phyloP scores from a whole-genome alignment of 2,329 filamentous ascomycete genomes.

The Verticillium nonalfalfae region DNA sequence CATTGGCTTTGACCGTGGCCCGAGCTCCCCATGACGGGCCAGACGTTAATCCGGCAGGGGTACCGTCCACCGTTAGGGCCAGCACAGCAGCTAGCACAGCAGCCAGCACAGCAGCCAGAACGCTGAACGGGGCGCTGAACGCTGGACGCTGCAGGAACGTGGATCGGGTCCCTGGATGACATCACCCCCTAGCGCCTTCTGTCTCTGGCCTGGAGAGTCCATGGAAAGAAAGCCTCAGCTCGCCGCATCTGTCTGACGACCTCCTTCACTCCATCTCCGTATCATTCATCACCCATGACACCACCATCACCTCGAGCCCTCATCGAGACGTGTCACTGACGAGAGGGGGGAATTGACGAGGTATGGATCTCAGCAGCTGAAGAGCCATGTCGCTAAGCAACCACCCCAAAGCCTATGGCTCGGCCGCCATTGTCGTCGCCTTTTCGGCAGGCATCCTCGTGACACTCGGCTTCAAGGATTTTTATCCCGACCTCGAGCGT shows the following conservation, averaged over 20 bases:
- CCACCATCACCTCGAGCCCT: background rate
- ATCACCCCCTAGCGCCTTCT: background rate
- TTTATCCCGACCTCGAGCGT: conserved; percentile 68
- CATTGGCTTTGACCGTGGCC: conserved; percentile 10
- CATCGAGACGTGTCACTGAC: background rate
- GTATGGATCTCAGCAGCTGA: background rate
- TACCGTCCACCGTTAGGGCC: too few species aligned
- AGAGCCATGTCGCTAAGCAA: conserved; percentile 51
- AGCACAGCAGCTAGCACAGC: too few species aligned
- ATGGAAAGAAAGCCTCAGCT: background rate
- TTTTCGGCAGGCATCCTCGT: conserved; percentile 73
- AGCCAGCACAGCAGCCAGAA: too few species aligned
- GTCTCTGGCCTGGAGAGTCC: background rate
- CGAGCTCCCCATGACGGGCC: conserved; percentile 15
- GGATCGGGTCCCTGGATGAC: background rate
- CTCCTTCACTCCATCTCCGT: background rate
- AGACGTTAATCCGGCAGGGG: conserved; percentile 9
- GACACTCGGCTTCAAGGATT: conserved; percentile 71
- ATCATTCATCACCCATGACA: background rate
- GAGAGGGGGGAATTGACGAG: background rate
- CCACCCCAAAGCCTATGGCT: conserved; percentile 56
- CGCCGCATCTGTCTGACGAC: background rate
- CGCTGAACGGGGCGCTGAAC: too few species aligned
- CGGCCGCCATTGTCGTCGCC: conserved; percentile 60
- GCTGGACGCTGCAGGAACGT: background rate